These are phyloP conservation scores for Seminavis robusta DNA, from an alignment of 108 stramenopile species.

Conservation along the genomic window DNA sequence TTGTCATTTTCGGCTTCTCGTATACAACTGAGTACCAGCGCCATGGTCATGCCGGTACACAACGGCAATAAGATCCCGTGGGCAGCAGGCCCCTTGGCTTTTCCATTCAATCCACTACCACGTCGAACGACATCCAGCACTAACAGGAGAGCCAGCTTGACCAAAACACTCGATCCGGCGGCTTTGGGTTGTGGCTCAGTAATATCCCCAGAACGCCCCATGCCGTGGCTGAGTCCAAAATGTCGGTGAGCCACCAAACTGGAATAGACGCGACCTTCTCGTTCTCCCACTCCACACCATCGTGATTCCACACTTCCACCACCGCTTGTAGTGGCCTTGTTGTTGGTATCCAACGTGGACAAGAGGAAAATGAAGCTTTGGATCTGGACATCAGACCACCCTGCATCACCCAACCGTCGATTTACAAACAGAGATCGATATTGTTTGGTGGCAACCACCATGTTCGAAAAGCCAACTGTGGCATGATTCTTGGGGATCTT, in stretches of 20 bases:
- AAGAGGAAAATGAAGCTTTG: slow-evolving; percentile 66
- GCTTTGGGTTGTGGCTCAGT: slow-evolving; percentile 99
- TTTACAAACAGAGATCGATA: slow-evolving; percentile 65
- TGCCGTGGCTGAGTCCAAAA: slow-evolving; percentile 93
- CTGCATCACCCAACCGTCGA: slow-evolving; percentile 69
- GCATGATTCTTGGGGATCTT: slow-evolving; percentile 75
- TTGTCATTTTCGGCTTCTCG: slow-evolving; percentile 22
- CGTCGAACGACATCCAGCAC: slow-evolving; percentile 85
- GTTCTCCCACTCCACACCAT: slow-evolving; percentile 97
- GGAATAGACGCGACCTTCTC: slow-evolving; percentile 97
- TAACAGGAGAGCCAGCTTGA: slow-evolving; percentile 73
- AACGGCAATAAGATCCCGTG: slow-evolving; percentile 86
- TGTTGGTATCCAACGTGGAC: slow-evolving; percentile 86
- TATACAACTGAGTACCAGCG: slow-evolving; percentile 71
- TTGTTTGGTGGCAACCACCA: slow-evolving; percentile 60
- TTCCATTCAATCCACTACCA: slow-evolving; percentile 81
- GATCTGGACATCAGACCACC: slow-evolving; percentile 85
- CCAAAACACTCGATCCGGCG: slow-evolving; percentile 92
- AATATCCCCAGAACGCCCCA: slow-evolving; percentile 97
- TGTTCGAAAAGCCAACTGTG: slow-evolving; percentile 72
- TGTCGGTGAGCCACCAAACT: slow-evolving; percentile 83
- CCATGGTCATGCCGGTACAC: slow-evolving; percentile 94
- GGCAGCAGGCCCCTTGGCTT: slow-evolving; percentile 55
- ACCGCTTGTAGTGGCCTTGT: slow-evolving; percentile 39
- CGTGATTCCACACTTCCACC: slow-evolving; percentile 24